These are phyloP conservation scores for Penicillium sp. DNA, from an alignment of 2,329 filamentous ascomycete species.

Conservation along the genomic window DNA sequence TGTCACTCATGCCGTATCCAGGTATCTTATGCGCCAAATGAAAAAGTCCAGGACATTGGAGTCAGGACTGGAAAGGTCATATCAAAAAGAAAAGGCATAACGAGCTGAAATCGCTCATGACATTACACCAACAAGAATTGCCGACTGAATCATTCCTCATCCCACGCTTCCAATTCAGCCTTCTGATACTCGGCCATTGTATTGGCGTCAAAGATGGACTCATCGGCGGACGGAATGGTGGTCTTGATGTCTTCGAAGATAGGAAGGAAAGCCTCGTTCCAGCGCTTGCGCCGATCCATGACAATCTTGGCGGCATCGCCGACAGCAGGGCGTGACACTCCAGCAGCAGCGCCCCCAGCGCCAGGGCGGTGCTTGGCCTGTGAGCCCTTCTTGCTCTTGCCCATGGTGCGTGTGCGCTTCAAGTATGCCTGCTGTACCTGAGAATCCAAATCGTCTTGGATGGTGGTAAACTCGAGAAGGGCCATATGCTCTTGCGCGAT, in stretches of 20 bases:
- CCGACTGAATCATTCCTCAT: conserved; percentile 57
- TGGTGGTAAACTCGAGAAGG: conserved; percentile 93
- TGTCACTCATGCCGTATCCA: conserved; percentile 1
- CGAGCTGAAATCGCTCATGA: not conserved
- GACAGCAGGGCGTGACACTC: conserved; percentile 56
- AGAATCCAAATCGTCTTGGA: conserved; percentile 89
- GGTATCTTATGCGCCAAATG: conserved; percentile 6
- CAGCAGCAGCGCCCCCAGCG: conserved; percentile 49
- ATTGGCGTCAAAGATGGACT: conserved; percentile 69
- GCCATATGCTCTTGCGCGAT: conserved; percentile 90
- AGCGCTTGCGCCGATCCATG: conserved; percentile 84
- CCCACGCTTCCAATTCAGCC: conserved; percentile 73
- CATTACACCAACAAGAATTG: not conserved
- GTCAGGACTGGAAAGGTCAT: not conserved
- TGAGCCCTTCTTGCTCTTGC: conserved; percentile 82
- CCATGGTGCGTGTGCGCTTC: conserved; percentile 89
- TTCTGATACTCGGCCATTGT: conserved; percentile 69
- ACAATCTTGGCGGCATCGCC: conserved; percentile 85
- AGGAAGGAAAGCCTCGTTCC: conserved; percentile 84
- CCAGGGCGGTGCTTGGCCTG: conserved; percentile 56
- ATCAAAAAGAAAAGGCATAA: not conserved
- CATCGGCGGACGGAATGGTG: conserved; percentile 60
- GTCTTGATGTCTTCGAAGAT: conserved; percentile 82
- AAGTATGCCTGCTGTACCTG: conserved; percentile 94
- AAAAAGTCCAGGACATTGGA: conserved; percentile 4